These are phyloP conservation scores for Inonotus hispidus DNA, from an alignment of 1,284 basidiomycete genomes.

Conservation along the genomic window DNA sequence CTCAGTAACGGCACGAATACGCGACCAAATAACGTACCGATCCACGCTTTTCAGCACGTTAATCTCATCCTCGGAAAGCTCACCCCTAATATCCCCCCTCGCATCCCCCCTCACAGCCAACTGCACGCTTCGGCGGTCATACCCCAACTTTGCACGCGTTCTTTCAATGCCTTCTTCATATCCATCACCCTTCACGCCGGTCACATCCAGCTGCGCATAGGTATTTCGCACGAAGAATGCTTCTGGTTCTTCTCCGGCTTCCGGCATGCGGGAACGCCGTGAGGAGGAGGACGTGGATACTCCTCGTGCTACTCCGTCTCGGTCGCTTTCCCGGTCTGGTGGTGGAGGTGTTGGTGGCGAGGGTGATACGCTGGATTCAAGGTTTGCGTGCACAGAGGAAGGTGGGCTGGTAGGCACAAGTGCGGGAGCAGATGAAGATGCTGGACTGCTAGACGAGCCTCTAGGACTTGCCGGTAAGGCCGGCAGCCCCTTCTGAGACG, in stretches of 20 bases:
- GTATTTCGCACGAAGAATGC: constrained; percentile 84
- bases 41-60: constrained; percentile 69
- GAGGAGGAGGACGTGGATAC: constrained; percentile 33
- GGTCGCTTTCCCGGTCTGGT: neutral
- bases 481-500: constrained; percentile 34
- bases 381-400: constrained; percentile 25
- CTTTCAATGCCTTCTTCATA: constrained; percentile 88
- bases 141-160: constrained; percentile 66
- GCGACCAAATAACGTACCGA: constrained; percentile 47
- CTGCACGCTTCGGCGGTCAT: constrained; percentile 46
- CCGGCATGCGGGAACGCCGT: constrained; percentile 33
- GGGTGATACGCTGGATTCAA: constrained; percentile 28
- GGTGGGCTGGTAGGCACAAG: neutral
- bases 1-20: neutral
- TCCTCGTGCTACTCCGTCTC: neutral
- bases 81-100: constrained; percentile 50
- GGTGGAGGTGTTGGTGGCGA: constrained; percentile 24
- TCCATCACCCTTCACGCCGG: constrained; percentile 88
- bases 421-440: neutral
- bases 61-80: constrained; percentile 59
- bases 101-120: constrained; percentile 51
- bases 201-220: constrained; percentile 79
- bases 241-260: constrained; percentile 80
- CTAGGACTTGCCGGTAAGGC: constrained; percentile 28
- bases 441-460: neutral